phyloP scores from a whole-genome alignment of 805 yeast species.

The Peterozyma xylosa region DNA sequence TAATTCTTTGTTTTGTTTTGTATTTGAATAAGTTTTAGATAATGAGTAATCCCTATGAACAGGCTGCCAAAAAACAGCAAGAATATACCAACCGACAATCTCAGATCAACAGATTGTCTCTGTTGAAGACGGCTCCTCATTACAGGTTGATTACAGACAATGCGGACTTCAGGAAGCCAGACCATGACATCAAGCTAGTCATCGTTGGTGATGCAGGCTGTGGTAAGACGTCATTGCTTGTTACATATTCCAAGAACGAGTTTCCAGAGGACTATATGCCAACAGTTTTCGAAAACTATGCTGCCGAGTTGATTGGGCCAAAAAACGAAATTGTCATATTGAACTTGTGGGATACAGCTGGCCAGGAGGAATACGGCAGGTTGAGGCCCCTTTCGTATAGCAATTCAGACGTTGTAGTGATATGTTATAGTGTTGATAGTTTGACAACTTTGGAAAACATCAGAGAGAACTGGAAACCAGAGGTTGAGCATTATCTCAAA shows the following conservation, averaged over 20 bases:
- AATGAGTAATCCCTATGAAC: constrained; percentile 5
- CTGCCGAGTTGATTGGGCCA: constrained; percentile 42
- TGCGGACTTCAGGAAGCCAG: constrained; percentile 5
- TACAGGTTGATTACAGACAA: neutral
- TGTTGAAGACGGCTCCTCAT: neutral
- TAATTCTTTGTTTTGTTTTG: no score
- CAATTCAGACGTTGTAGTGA: constrained; percentile 65
- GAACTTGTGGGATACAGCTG: constrained; percentile 87
- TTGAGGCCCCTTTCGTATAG: constrained; percentile 74
- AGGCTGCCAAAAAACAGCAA: constrained; percentile 5
- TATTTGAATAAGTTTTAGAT: no score
- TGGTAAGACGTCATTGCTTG: constrained; percentile 72
- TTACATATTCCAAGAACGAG: constrained; percentile 55
- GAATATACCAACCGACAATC: no score
- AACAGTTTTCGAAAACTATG: constrained; percentile 76
- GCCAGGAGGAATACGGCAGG: constrained; percentile 81
- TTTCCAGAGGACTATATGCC: constrained; percentile 76
- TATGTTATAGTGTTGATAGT: constrained; percentile 69
- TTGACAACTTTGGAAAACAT: constrained; percentile 62
- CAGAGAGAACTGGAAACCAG: constrained; percentile 82
- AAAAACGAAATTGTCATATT: constrained; percentile 51
- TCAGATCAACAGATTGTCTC: no score
- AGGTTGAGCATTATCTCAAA: constrained; percentile 76
- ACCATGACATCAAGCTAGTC: constrained; percentile 32
- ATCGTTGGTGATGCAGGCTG: constrained; percentile 89